phyloP scores from a whole-genome alignment of 345 rosid species.

The Orychophragmus violaceus region DNA sequence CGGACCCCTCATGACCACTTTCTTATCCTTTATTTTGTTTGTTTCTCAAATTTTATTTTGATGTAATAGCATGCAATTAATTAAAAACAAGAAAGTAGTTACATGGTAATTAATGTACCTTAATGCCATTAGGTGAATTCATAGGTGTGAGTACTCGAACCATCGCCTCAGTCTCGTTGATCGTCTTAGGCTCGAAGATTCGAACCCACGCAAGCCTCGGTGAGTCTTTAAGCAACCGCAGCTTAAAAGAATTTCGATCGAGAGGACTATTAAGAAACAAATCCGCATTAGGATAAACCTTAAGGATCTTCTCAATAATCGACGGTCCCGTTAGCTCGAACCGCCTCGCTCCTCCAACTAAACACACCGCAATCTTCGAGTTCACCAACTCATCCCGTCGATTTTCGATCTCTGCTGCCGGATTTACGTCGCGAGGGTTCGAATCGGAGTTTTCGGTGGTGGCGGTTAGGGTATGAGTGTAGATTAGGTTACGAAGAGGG shows the following conservation, averaged over 20 bases:
- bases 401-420: neutral
- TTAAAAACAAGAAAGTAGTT: neutral
- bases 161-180: constrained; percentile 49
- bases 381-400: constrained; percentile 25
- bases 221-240: constrained; percentile 50
- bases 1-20: neutral
- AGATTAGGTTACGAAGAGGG: constrained; percentile 22
- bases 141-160: constrained; percentile 66
- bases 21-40: neutral
- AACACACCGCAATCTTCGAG: constrained; percentile 74
- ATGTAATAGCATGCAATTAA: neutral
- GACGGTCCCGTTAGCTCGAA: constrained; percentile 90
- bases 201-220: constrained; percentile 69
- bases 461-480: constrained; percentile 20
- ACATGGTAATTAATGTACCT: constrained; percentile 37
- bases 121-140: constrained; percentile 84
- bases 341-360: constrained; percentile 90
- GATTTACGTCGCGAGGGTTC: neutral
- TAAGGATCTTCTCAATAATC: constrained; percentile 55
- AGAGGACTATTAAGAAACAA: constrained; percentile 68
- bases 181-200: constrained; percentile 44
- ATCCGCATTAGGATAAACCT: constrained; percentile 69
- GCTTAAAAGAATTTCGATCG: constrained; percentile 54
- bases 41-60: neutral
- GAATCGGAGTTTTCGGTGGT: constrained; percentile 3